Base-by-base conservation (phyloP, 345 rosid genomes). In the Pugionium dolabratum region DNA sequence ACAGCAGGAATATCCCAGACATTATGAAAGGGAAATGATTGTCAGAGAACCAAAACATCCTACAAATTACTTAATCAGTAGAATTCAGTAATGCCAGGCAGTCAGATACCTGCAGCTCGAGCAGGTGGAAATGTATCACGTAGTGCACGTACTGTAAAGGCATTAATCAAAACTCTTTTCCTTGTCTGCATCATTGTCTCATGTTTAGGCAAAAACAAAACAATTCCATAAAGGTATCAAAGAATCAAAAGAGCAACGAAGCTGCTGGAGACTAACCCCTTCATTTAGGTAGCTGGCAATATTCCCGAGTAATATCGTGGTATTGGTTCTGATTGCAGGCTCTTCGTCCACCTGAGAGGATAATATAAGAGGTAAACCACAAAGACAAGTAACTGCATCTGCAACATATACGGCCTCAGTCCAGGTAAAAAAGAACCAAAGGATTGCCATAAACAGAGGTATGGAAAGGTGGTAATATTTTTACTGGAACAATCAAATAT, bases 61-160 rank as follows among this genome's bases (percentile, higher is more conserved):
- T 9, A n/a, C 3, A 49, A 3, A 49, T 5, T 37, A 66, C 3
- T 58, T 53, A 37, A 66, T 65, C 55, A 26, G 1, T 45, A 66
- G 40, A 42, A 59, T 59, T 43, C 33, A 35, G 4, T 37, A 27
- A 26, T 50, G 44, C 18, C 26, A 66, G 53, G 34, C 63, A 26
- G 52, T 66, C 41, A 62, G 60, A 61, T 87, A 94, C 99, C 99
- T 80, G 99, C 99, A 76, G 91, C 99, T 72, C 99, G 86, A 67
- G 99, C 99, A 79, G 93, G 95, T 76, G 99, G 81, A 76, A 94
- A 94, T 43, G 93, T 82, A 81, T 94, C 99, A 47, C 95, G 90
- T 77, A 94, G 55, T 46, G 99, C 99, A 81, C 99, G 99, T 53
- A 88, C 99, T 33, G 97, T 90, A 80, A 94, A 94, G 62, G 99